Evolutionary conservation across 1,284 basidiomycete species (phyloP).

Genomic region (Cryptococcus sp.): DNA sequence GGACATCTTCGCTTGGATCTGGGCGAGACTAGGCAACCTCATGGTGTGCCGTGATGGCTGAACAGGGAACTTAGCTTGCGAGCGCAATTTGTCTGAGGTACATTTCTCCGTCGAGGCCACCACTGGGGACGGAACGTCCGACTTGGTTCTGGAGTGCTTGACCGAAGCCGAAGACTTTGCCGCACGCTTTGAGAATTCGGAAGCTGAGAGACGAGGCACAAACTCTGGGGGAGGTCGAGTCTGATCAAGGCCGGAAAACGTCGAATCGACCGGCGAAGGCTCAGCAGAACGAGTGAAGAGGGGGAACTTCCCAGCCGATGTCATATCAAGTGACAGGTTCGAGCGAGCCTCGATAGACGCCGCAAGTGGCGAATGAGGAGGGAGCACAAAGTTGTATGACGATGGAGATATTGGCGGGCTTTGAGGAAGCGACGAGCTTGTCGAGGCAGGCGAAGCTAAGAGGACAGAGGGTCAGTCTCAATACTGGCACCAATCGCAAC

Average conservation of each 20-base stretch:
- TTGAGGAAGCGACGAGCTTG: slow-evolving; percentile 57
- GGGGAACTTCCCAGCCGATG: slow-evolving; percentile 12
- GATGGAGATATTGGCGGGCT: slow-evolving; percentile 31
- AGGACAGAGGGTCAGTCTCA: neutral
- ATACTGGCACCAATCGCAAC: too few relatives aligned
- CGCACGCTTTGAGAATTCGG: slow-evolving; percentile 29
- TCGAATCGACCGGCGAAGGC: slow-evolving; percentile 36
- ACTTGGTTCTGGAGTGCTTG: slow-evolving; percentile 29
- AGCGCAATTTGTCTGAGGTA: slow-evolving; percentile 21
- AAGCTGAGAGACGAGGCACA: slow-evolving; percentile 39
- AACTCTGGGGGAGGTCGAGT: slow-evolving; percentile 37
- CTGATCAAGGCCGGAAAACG: slow-evolving; percentile 37
- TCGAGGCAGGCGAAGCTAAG: slow-evolving; percentile 58
- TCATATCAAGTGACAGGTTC: neutral
- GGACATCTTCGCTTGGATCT: slow-evolving; percentile 48
- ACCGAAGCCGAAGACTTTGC: slow-evolving; percentile 18
- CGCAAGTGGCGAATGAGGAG: slow-evolving; percentile 34
- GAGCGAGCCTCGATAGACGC: slow-evolving; percentile 24
- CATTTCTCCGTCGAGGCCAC: slow-evolving; percentile 3
- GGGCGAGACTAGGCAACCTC: slow-evolving; percentile 42
- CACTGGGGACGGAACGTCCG: slow-evolving; percentile 19
- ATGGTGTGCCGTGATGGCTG: slow-evolving; percentile 19
- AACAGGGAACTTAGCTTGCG: slow-evolving; percentile 12
- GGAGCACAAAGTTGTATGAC: slow-evolving; percentile 37
- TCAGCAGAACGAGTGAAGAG: slow-evolving; percentile 42